Percentiles rank a stretch among this genome's conserved stretches.
Evolutionary conservation across 2,329 filamentous ascomycete species (phyloP).

Genomic region (Colletotrichum incanum): DNA sequence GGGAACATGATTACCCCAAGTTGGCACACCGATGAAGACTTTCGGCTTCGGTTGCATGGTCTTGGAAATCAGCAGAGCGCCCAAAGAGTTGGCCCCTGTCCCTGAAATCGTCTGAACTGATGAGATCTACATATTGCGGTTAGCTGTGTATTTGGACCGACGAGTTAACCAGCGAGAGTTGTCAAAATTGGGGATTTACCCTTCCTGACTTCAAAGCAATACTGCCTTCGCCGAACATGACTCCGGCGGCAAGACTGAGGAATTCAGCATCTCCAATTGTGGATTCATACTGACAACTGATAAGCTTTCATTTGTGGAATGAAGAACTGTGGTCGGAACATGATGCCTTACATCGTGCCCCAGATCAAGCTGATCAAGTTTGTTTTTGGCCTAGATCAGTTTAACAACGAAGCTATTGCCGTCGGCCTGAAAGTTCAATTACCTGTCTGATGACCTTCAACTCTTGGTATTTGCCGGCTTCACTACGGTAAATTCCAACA

Average conservation of each 20-base stretch:
- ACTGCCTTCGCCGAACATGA: slow-evolving; percentile 51
- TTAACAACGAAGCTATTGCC: background rate
- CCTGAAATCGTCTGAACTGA: slow-evolving; percentile 57
- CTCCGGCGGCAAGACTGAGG: slow-evolving; percentile 48
- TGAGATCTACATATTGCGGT: slow-evolving; percentile 46
- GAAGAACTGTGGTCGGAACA: background rate
- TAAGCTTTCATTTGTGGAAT: background rate
- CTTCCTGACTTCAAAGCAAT: slow-evolving; percentile 12
- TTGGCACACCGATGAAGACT: slow-evolving; percentile 52
- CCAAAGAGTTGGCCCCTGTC: slow-evolving; percentile 56
- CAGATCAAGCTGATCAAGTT: slow-evolving; percentile 43
- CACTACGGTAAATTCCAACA: slow-evolving; percentile 55
- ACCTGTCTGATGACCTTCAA: slow-evolving; percentile 48
- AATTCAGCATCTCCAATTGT: slow-evolving; percentile 53
- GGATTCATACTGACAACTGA: slow-evolving; percentile 50
- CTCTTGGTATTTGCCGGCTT: slow-evolving; percentile 52
- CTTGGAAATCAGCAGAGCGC: slow-evolving; percentile 50
- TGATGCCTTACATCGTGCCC: slow-evolving; percentile 48
- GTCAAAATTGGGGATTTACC: background rate
- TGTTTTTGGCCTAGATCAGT: slow-evolving; percentile 46
- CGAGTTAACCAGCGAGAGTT: no score
- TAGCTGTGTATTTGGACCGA: background rate
- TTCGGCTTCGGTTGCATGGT: slow-evolving; percentile 45
- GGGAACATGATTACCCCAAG: slow-evolving; percentile 55
- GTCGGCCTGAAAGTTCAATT: background rate